phyloP scores from a whole-genome alignment of 1,284 basidiomycete species.

The Neotropicomus parvogracilis region DNA sequence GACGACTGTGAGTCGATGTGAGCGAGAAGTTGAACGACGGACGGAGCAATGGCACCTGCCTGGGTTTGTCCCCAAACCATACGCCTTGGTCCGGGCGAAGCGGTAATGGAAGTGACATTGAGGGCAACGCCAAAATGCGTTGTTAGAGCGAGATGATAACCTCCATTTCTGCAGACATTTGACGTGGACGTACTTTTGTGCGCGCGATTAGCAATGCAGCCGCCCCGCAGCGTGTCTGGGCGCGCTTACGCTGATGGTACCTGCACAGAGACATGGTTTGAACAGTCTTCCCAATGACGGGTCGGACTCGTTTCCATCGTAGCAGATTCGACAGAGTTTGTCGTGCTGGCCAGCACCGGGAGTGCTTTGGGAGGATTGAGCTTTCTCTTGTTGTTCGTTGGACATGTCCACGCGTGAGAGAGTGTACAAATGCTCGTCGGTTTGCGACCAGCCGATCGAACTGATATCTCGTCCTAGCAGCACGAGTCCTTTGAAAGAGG shows the following conservation, averaged over 20 bases:
- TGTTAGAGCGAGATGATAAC: slow-evolving; percentile 49
- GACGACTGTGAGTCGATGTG: slow-evolving; percentile 44
- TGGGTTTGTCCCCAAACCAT: slow-evolving; percentile 72
- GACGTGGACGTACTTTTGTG: slow-evolving; percentile 65
- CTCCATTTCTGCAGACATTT: slow-evolving; percentile 74
- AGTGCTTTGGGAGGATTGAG: slow-evolving; percentile 4
- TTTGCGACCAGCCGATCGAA: slow-evolving; percentile 3
- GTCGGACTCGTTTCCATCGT: slow-evolving; percentile 57
- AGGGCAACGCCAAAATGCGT: slow-evolving; percentile 69
- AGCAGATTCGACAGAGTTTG: slow-evolving; percentile 73
- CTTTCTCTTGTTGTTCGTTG: slow-evolving; percentile 15
- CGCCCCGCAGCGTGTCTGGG: slow-evolving; percentile 3
- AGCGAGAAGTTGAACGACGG: slow-evolving; percentile 8
- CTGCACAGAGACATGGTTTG: slow-evolving; percentile 73
- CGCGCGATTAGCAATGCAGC: slow-evolving; percentile 16
- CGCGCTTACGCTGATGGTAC: slow-evolving; percentile 68
- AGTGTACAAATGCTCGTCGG: neutral
- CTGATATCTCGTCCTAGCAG: slow-evolving; percentile 1
- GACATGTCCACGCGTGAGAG: slow-evolving; percentile 20
- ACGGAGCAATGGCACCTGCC: slow-evolving; percentile 37
- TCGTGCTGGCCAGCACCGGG: slow-evolving; percentile 27
- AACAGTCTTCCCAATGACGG: slow-evolving; percentile 64
- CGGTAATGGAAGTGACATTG: slow-evolving; percentile 75
- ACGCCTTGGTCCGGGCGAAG: slow-evolving; percentile 61
- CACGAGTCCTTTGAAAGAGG: slow-evolving; percentile 4